These are phyloP conservation scores for Colletotrichum orbiculare DNA, from an alignment of 2,329 filamentous ascomycete genomes.

Conservation along the genomic window DNA sequence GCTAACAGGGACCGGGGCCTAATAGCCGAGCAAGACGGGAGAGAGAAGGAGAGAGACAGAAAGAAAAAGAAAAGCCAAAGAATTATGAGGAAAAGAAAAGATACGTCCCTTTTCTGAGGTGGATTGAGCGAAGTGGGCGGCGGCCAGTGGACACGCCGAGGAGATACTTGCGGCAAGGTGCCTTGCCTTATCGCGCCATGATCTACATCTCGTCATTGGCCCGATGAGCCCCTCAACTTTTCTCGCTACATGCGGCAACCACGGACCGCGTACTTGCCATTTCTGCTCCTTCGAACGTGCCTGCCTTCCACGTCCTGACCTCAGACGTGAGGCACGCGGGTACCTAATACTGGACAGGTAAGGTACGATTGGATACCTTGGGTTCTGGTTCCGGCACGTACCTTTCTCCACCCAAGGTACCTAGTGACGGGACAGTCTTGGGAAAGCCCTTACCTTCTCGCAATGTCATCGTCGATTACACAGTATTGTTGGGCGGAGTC, in stretches of 20 bases:
- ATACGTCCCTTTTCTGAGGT: too few relatives aligned
- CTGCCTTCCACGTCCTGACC: background rate
- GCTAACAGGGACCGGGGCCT: background rate
- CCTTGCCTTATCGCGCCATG: slow-evolving; percentile 35
- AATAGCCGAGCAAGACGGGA: background rate
- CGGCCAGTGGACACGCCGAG: background rate
- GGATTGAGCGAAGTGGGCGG: too few relatives aligned
- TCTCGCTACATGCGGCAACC: slow-evolving; percentile 22
- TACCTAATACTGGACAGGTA: too few relatives aligned
- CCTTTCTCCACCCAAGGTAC: too few relatives aligned
- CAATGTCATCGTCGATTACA: background rate
- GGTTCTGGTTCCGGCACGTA: too few relatives aligned
- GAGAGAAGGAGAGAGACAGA: background rate
- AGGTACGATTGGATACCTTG: too few relatives aligned
- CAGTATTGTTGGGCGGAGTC: slow-evolving; percentile 14
- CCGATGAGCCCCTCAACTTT: slow-evolving; percentile 31
- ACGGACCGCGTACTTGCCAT: slow-evolving; percentile 15
- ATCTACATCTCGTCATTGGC: slow-evolving; percentile 34
- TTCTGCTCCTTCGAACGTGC: background rate
- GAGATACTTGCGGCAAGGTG: slow-evolving; percentile 31
- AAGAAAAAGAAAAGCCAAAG: slow-evolving; percentile 3
- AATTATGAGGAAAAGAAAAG: too few relatives aligned
- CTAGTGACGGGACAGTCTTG: too few relatives aligned
- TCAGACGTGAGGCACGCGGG: background rate
- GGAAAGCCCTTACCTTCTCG: too few relatives aligned